Base-by-base conservation (phyloP, 2,329 filamentous ascomycete genomes). In the Shiraia bambusicola region DNA sequence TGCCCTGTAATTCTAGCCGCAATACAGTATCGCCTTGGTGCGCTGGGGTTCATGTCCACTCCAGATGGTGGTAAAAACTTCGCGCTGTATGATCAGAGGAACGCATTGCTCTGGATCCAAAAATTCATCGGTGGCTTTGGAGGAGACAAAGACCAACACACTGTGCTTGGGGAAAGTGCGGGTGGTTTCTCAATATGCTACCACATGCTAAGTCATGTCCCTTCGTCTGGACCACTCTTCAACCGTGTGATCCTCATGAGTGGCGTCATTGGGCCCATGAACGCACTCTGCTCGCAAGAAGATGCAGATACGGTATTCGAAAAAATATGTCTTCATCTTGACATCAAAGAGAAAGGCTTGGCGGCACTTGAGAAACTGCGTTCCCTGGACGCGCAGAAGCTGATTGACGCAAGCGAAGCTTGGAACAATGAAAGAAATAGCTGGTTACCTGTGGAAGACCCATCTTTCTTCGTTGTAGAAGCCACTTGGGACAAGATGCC, bases 121-220 rank as follows among this genome's bases (percentile, higher is more conserved):
- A 52, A 50, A 8, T 58, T 69, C 34, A 59, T 70, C 13, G 36
- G 16, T 2, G 61, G 61, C 0, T 70, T 72, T 34, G 67, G 67
- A 0, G 67, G 68, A 11, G 58, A 71, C 40, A 37, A 38, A 1
- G 38, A 38, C 2, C 55, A 56, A 4, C 48, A 69, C 3, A 70
- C 68, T 0, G 47, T 69, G 0, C 64, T 73, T 11, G 76, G 76
- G 2, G 70, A 77, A 50, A 72, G 68, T 26, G 73, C 73, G 2
- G 75, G 75, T n/a, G 70, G 58, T 7, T 64, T 54, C 14, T 50
- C 42, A 6, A 60, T 59, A 15, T 56, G 49, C n/a, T 46, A 42
- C n/a, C 58, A 61, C 14, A 52, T 61, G 54, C 49, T 63, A 1
- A 34, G 40, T 28, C 7, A 22, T n/a, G 37, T 38, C 8, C 53